A percentile compares a stretch with the other conserved stretches of the same genome.
phyloP scores from a whole-genome alignment of 208 protist species.

The Leishmania aethiopica region DNA sequence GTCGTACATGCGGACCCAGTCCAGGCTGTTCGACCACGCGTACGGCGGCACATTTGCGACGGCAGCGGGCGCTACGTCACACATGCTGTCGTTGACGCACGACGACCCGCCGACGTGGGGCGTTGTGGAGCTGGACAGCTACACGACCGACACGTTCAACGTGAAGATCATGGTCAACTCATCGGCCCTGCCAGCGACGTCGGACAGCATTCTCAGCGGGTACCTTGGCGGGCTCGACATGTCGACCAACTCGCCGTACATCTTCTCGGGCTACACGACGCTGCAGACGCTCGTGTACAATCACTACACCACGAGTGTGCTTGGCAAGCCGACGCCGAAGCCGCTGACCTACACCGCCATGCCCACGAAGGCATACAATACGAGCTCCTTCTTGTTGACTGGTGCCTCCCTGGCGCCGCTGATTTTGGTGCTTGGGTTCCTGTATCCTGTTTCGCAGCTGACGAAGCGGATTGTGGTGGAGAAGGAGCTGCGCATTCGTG shows the following conservation, averaged over 20 bases:
- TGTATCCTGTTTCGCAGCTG: conserved; percentile 69
- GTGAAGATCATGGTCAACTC: conserved; percentile 34
- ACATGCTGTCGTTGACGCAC: conserved; percentile 11
- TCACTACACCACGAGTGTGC: conserved; percentile 24
- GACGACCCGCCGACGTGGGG: conserved; percentile 17
- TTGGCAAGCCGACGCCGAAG: background rate
- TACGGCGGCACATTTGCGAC: conserved; percentile 39
- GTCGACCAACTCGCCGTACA: conserved; percentile 15
- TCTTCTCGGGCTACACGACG: conserved; percentile 37
- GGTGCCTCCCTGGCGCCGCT: conserved; percentile 39
- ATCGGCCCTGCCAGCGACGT: conserved; percentile 25
- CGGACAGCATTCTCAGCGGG: background rate
- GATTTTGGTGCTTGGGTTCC: conserved; percentile 69
- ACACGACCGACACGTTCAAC: conserved; percentile 15
- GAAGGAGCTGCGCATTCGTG: conserved; percentile 78
- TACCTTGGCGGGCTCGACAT: conserved; percentile 26
- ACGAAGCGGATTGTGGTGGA: conserved; percentile 77
- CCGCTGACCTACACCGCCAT: conserved; percentile 32
- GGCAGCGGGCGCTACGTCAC: conserved; percentile 6
- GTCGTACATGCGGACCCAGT: conserved; percentile 27
- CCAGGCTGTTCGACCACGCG: conserved; percentile 42
- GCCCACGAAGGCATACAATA: conserved; percentile 23
- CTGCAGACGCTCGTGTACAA: conserved; percentile 37
- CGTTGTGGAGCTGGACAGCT: conserved; percentile 25
- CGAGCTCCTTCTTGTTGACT: conserved; percentile 27